Base-by-base conservation (phyloP, 768 basidiomycete genomes). In the Austroboletus eburneus region DNA sequence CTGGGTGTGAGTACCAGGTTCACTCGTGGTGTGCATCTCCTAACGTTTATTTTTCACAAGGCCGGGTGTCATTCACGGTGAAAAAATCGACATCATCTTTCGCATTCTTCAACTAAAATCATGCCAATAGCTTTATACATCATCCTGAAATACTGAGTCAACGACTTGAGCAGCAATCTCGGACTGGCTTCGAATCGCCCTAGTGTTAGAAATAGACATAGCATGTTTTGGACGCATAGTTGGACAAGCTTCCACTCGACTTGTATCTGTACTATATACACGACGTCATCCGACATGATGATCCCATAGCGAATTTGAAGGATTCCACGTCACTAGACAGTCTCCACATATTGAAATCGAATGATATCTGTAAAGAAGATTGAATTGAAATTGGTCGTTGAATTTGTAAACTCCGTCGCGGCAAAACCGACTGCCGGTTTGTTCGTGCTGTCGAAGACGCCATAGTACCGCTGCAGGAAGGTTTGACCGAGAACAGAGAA, bases 1-100 rank as follows among this genome's bases (percentile, higher is more conserved):
- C 54, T 89, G 83, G 69, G 74, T 90, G 83, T 87, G 65, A 63
- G 85, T 68, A 37, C 9, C 53, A 22, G 32, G 36, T 39, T 21
- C 41, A 18, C 21, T 10, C 25, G 10, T 9, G 16, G 10, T 13
- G 30, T 39, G 22, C 9, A 3, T 21, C 18, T 22, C 49, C 53
- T 57, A 41, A 61, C 47, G 41, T 48, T 25, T 47, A 27, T 27
- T 27, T 32, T 48, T 39, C 40, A 6, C 59, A 46, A 87, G 83
- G 56, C 88, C 88, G 22, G 88, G 88, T 56, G 77, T 90, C 64
- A 79, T 88, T 50, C 87, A 91, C 57, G 85, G 72, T 75, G 17
- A 43, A 67, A 38, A 43, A 12, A 22, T 40, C 16, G 22, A 24
- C 17, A 6, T n/a, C 36, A 9, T 30, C 13, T 30, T 10, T 27